Conservation (phyloP, 148 eudicot genomes). For the Cornus florida region DNA sequence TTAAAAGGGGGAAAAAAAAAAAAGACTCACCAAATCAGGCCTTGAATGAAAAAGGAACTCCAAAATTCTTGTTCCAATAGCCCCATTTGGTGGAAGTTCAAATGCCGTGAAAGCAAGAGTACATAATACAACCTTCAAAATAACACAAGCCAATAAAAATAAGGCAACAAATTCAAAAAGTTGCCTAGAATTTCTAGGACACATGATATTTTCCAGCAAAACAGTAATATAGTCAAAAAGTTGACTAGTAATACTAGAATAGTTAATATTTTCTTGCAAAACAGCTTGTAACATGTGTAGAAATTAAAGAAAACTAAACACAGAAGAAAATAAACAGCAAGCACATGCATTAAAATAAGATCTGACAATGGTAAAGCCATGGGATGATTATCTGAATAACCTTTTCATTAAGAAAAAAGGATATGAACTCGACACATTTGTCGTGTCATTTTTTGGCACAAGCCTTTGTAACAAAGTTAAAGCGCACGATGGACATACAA, state of each 20-base stretch:
- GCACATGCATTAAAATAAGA: neutral
- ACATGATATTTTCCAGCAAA: neutral
- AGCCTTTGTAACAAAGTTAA: no score
- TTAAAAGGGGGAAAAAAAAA: neutral
- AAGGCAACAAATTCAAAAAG: neutral
- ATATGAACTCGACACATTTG: no score
- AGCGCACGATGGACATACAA: no score
- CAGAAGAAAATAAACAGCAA: no score
- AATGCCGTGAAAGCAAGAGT: conserved; percentile 95
- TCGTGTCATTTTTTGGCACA: no score
- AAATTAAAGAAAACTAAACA: no score
- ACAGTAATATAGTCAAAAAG: no score
- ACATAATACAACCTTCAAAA: conserved; percentile 69
- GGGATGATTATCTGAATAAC: no score
- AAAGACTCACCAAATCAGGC: conserved; percentile 73
- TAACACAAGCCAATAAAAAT: conserved; percentile 8
- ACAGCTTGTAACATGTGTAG: no score
- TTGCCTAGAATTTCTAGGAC: neutral
- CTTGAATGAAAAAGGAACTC: conserved; percentile 88
- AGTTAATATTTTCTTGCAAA: no score
- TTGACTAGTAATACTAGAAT: no score
- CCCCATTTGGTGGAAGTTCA: conserved; percentile 97
- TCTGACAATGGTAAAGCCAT: neutral
- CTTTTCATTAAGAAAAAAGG: no score
- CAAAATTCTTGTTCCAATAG: conserved; percentile 81